A percentile compares a stretch with the other conserved stretches of the same genome.
phyloP scores from a whole-genome alignment of 116 monocot species.

The Iris pallida region DNA sequence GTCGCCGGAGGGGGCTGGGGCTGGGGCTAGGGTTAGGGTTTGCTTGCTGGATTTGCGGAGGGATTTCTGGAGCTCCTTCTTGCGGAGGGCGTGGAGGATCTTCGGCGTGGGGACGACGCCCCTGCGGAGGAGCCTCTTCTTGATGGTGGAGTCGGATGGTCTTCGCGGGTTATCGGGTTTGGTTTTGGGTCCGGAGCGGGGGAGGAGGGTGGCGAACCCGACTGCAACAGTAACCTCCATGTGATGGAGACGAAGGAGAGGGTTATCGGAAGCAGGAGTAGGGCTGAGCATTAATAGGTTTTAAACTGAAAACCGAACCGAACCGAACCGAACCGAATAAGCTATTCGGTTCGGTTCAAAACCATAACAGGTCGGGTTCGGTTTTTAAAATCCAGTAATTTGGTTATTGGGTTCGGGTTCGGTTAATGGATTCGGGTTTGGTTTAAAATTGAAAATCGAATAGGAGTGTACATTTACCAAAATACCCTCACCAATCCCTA shows the following conservation, averaged over 20 bases:
- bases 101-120: constrained; percentile 88
- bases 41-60: constrained; percentile 52
- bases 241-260: background rate
- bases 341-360: no score
- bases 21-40: constrained; percentile 7
- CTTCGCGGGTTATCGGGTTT: background rate
- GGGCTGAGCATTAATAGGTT: no score
- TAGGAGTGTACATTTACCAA: no score
- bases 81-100: constrained; percentile 79
- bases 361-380: no score
- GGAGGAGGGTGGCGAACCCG: background rate
- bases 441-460: no score
- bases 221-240: no score
- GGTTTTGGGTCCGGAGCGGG: background rate
- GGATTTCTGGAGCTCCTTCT: constrained; percentile 73
- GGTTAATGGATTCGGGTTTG: no score
- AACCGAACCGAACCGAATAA: no score
- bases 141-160: constrained; percentile 39
- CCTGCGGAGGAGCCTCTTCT: constrained; percentile 49
- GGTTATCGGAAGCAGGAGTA: background rate
- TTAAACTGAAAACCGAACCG: no score
- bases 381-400: no score
- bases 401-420: no score
- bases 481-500: no score
- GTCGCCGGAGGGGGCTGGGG: constrained; percentile 1